phyloP scores from a whole-genome alignment of 805 yeast species.

The Metschnikowia shivogae region DNA sequence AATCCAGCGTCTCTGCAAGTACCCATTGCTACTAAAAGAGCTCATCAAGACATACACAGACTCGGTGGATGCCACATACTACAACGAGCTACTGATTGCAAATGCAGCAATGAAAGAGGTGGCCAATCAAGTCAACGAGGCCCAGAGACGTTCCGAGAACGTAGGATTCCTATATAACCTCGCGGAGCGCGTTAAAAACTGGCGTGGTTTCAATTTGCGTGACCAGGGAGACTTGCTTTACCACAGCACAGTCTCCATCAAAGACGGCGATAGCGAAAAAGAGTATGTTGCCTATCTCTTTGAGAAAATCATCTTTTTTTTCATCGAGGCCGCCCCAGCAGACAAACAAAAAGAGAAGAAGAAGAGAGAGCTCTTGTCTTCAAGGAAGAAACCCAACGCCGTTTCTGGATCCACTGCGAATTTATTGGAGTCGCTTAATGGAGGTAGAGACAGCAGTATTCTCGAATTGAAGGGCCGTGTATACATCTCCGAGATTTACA shows the following conservation, averaged over 20 bases:
- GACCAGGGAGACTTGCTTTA: slow-evolving; percentile 83
- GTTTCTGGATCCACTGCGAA: slow-evolving; percentile 40
- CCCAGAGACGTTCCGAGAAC: slow-evolving; percentile 89
- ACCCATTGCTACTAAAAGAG: slow-evolving; percentile 79
- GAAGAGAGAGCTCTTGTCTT: slow-evolving; percentile 39
- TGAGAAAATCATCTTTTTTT: slow-evolving; percentile 57
- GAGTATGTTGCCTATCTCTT: slow-evolving; percentile 89
- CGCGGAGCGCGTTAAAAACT: slow-evolving; percentile 72
- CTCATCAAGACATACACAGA: slow-evolving; percentile 56
- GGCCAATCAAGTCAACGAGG: slow-evolving; percentile 85
- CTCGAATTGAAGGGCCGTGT: slow-evolving; percentile 76
- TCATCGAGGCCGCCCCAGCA: slow-evolving; percentile 26
- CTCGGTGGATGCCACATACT: slow-evolving; percentile 22
- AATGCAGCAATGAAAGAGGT: slow-evolving; percentile 73
- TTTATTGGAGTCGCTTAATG: slow-evolving; percentile 32
- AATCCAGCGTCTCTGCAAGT: slow-evolving; percentile 92
- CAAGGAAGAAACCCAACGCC: slow-evolving; percentile 45
- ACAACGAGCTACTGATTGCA: slow-evolving; percentile 69
- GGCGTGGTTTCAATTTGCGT: slow-evolving; percentile 82
- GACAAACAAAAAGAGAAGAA: slow-evolving; percentile 32
- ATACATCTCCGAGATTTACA: slow-evolving; percentile 61
- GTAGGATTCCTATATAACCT: slow-evolving; percentile 64
- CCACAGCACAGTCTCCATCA: slow-evolving; percentile 66
- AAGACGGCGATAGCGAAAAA: slow-evolving; percentile 68
- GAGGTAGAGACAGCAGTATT: slow-evolving; percentile 24